A percentile compares a stretch with the other conserved stretches of the same genome.
These are phyloP conservation scores for Trypanosoma cruzi DNA, from an alignment of 208 protist species.

Conservation along the genomic window DNA sequence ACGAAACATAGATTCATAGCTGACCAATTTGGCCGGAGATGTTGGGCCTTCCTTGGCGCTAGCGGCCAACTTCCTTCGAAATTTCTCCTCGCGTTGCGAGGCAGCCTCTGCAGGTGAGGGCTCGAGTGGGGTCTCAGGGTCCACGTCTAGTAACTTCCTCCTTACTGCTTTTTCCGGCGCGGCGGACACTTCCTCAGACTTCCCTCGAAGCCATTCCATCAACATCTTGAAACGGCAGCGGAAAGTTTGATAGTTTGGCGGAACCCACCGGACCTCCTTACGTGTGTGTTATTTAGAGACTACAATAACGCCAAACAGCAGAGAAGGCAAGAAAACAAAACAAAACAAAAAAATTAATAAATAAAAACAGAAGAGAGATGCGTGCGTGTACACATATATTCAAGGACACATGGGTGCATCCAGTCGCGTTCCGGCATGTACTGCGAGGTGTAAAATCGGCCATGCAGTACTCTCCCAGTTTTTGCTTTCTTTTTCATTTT, in stretches of 20 bases:
- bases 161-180: constrained; percentile 30
- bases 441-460: background rate
- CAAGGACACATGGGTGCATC: background rate
- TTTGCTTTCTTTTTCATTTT: background rate
- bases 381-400: background rate
- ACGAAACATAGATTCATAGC: constrained; percentile 84
- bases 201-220: constrained; percentile 80
- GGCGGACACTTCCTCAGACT: constrained; percentile 33
- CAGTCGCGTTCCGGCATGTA: too few relatives aligned
- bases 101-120: constrained; percentile 37
- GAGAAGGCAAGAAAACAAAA: background rate
- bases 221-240: constrained; percentile 57
- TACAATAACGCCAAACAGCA: background rate
- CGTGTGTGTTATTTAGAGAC: background rate
- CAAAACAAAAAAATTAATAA: background rate
- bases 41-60: constrained; percentile 55
- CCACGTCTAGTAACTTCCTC: constrained; percentile 63
- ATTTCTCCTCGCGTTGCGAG: constrained; percentile 47
- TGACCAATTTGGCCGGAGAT: constrained; percentile 44
- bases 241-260: constrained; percentile 4
- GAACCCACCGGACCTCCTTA: background rate
- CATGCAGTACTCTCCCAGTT: background rate
- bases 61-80: constrained; percentile 79
- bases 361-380: background rate
- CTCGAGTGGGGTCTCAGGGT: constrained; percentile 79